A percentile compares a stretch with the other conserved stretches of the same genome.
Evolutionary conservation across 495 filamentous ascomycete genomes (phyloP).

Genomic region (Penicillium crystallinum): DNA sequence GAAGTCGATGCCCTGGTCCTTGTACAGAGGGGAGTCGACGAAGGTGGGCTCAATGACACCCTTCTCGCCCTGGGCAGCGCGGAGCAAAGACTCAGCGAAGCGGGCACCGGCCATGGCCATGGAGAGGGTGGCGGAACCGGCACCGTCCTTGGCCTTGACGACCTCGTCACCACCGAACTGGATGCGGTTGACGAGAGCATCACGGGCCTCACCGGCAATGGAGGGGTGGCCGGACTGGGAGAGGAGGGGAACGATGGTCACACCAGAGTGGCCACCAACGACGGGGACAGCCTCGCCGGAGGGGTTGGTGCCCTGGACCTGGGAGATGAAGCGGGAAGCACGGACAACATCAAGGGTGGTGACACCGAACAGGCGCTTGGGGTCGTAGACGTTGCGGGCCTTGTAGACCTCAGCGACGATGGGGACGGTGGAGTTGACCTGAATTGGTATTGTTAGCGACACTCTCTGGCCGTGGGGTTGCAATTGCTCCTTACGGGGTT

Average conservation of each 20-base stretch:
- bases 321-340: slow-evolving; percentile 92
- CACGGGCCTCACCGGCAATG: slow-evolving; percentile 67
- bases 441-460: slow-evolving; percentile 6
- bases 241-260: slow-evolving; percentile 96
- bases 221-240: slow-evolving; percentile 86
- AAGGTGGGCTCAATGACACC: slow-evolving; percentile 94
- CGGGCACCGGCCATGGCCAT: slow-evolving; percentile 99
- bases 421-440: slow-evolving; percentile 96
- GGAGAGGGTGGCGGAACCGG: slow-evolving; percentile 94
- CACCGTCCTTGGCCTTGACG: slow-evolving; percentile 97
- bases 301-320: slow-evolving; percentile 86
- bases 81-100: slow-evolving; percentile 92
- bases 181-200: slow-evolving; percentile 84
- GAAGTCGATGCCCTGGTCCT: slow-evolving; percentile 93
- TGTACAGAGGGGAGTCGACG: slow-evolving; percentile 94
- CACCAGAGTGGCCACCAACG: slow-evolving; percentile 93
- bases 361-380: slow-evolving; percentile 96
- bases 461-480: background rate
- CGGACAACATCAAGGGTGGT: slow-evolving; percentile 99
- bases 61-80: slow-evolving; percentile 89
- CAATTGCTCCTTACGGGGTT: slow-evolving; percentile 66
- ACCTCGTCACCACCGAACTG: slow-evolving; percentile 99
- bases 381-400: slow-evolving; percentile 89
- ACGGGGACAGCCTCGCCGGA: slow-evolving; percentile 90
- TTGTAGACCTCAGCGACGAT: slow-evolving; percentile 97